Base-by-base conservation (phyloP, 345 rosid species). In the Hibiscus tridactylites region DNA sequence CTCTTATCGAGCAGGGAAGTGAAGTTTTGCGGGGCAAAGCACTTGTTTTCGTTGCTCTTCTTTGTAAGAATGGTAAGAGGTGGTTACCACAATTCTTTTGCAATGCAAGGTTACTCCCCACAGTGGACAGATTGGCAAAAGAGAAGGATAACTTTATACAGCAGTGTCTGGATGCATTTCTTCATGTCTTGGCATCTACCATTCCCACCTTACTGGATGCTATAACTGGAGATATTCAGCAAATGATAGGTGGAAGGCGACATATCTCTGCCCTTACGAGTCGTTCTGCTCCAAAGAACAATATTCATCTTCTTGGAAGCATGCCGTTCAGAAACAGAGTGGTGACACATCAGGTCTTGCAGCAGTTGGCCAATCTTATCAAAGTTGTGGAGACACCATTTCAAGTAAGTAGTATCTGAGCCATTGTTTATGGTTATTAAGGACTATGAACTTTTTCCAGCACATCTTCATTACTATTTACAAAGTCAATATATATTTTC, bases 1-100 rank as follows among this genome's bases (percentile, higher is more conserved):
- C 97, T 80, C 97, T 80, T 71, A 82, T 85, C 56, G 97, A 94
- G 80, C 97, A 94, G 80, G 96, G 95, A 68, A 87, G 83, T 73
- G 97, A 94, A 83, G 83, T 91, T 78, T 81, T 92, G 73, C 81
- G 80, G 81, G 99, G 96, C 10, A 92, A 92, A 81, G 79, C 91
- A 57, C 97, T 94, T 74, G 61, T 89, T 70, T 81, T 87, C 37
- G 94, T 92, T 65, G 96, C 97, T 76, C 83, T 88, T 69, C 95
- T 94, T 80, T 86, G 99, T 79, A 94, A 89, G 80, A 83, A 80
- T 67, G 85, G 96, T 72, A 84, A 87, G 84, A 91, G 90, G 68
- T 94, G 97, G 92, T 83, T 94, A 72, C 81, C 88, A 73, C 92
- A 86, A 76, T 87, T 91, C 73, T 87, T 94, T 73, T 91, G 89